These are phyloP conservation scores for Kodamaea anthophila DNA, from an alignment of 1,139 yeast genomes.

Conservation along the genomic window DNA sequence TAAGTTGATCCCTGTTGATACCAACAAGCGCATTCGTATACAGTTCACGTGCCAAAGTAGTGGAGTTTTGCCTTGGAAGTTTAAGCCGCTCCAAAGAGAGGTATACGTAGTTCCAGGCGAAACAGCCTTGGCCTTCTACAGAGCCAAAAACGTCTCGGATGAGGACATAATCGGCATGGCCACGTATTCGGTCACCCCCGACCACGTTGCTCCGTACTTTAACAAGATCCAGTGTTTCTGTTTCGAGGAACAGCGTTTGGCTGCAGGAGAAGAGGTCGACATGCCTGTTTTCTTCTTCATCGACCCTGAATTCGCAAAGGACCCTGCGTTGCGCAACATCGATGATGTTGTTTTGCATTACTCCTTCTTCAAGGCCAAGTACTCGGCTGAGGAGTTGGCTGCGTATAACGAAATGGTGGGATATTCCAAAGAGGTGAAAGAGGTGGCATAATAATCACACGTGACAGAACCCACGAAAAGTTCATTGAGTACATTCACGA, in stretches of 20 bases:
- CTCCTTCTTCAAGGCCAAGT: slow-evolving; percentile 77
- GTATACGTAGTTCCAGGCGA: slow-evolving; percentile 96
- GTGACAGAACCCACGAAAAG: no score
- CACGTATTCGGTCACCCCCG: slow-evolving; percentile 93
- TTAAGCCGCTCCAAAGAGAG: slow-evolving; percentile 90
- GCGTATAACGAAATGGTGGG: slow-evolving; percentile 15
- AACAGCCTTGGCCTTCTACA: slow-evolving; percentile 93
- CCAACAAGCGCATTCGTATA: slow-evolving; percentile 72
- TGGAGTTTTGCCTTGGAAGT: slow-evolving; percentile 90
- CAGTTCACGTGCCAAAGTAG: slow-evolving; percentile 91
- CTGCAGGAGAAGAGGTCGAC: slow-evolving; percentile 97
- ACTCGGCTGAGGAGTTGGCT: slow-evolving; percentile 40
- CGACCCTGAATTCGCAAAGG: slow-evolving; percentile 95
- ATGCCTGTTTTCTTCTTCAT: slow-evolving; percentile 98
- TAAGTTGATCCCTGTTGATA: slow-evolving; percentile 80
- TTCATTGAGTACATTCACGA: no score
- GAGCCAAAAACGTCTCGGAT: slow-evolving; percentile 79
- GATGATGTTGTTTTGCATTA: slow-evolving; percentile 89
- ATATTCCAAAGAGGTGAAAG: background rate
- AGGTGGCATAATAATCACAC: no score
- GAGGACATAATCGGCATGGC: slow-evolving; percentile 98
- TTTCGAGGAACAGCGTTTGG: slow-evolving; percentile 89
- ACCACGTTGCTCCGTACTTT: slow-evolving; percentile 92
- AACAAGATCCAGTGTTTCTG: slow-evolving; percentile 97
- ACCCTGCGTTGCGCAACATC: slow-evolving; percentile 86